Percentiles rank a stretch among this genome's conserved stretches.
These are phyloP conservation scores for Delphinella strobiligena DNA, from an alignment of 2,329 filamentous ascomycete species.

Conservation along the genomic window DNA sequence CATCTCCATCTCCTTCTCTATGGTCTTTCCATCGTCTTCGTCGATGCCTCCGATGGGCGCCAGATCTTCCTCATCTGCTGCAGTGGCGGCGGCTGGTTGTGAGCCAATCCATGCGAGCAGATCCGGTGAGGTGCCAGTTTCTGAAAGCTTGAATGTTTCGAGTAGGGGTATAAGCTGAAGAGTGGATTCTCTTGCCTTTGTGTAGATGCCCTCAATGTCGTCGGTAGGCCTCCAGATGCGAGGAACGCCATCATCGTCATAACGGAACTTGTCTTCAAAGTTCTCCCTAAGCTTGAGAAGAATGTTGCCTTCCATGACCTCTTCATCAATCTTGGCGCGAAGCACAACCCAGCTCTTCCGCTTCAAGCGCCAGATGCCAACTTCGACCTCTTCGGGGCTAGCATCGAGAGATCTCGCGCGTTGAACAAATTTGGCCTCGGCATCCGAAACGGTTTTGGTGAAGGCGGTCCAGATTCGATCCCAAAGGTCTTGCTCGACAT, in stretches of 20 bases:
- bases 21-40: constrained; percentile 61
- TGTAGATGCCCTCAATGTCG: constrained; percentile 94
- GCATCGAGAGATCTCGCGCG: constrained; percentile 90
- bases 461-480: constrained; percentile 90
- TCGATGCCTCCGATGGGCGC: constrained; percentile 85
- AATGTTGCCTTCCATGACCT: constrained; percentile 96
- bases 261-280: constrained; percentile 98
- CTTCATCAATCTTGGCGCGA: constrained; percentile 83
- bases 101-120: constrained; percentile 72
- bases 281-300: constrained; percentile 92
- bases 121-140: constrained; percentile 66
- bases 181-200: constrained; percentile 81
- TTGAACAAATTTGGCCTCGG: constrained; percentile 74
- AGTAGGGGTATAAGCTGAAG: constrained; percentile 82
- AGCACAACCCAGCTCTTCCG: constrained; percentile 92
- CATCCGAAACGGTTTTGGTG: constrained; percentile 67
- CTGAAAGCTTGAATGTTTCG: constrained; percentile 66
- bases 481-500: constrained; percentile 78
- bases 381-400: constrained; percentile 76
- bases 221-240: constrained; percentile 94
- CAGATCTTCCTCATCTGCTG: constrained; percentile 83
- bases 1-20: constrained; percentile 96
- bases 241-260: constrained; percentile 87
- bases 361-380: constrained; percentile 83
- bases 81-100: constrained; percentile 60